A percentile compares a stretch with the other conserved stretches of the same genome.
Conservation (phyloP, 106 monocot species). For the Dioscorea alata region DNA sequence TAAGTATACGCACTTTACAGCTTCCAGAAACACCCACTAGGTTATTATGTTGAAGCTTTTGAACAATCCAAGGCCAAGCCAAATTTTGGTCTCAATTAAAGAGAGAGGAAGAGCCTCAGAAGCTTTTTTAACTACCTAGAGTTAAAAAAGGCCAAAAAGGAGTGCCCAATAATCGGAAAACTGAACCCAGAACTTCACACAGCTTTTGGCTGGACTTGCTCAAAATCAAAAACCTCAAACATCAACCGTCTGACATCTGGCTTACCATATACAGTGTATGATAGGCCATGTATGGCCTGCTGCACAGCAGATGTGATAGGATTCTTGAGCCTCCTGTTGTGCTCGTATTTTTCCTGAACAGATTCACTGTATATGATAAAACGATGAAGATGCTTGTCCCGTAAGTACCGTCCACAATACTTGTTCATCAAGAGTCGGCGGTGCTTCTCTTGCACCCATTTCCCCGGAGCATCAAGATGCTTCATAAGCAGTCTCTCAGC, state of each 20-base stretch:
- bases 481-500: slow-evolving; percentile 97
- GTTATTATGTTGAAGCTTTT: too few relatives aligned
- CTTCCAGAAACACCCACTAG: too few relatives aligned
- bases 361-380: slow-evolving; percentile 73
- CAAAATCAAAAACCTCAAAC: slow-evolving; percentile 98
- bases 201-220: slow-evolving; percentile 80
- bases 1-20: too few relatives aligned
- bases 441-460: slow-evolving; percentile 85
- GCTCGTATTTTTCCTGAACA: slow-evolving; percentile 82
- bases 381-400: slow-evolving; percentile 82
- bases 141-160: too few relatives aligned
- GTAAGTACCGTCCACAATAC: slow-evolving; percentile 78
- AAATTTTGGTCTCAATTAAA: too few relatives aligned
- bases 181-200: slow-evolving; percentile 17
- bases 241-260: slow-evolving; percentile 89
- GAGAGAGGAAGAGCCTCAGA: too few relatives aligned
- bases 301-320: slow-evolving; percentile 78
- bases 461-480: slow-evolving; percentile 96
- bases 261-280: slow-evolving; percentile 88
- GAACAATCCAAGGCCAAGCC: too few relatives aligned
- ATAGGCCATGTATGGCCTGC: slow-evolving; percentile 85
- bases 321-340: slow-evolving; percentile 77
- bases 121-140: too few relatives aligned
- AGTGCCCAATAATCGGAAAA: too few relatives aligned
- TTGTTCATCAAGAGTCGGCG: slow-evolving; percentile 85